Percentiles rank a stretch among this genome's conserved stretches.
Conservation (phyloP, 192 early-diverging fungal species). For the Coemansia sp. region DNA sequence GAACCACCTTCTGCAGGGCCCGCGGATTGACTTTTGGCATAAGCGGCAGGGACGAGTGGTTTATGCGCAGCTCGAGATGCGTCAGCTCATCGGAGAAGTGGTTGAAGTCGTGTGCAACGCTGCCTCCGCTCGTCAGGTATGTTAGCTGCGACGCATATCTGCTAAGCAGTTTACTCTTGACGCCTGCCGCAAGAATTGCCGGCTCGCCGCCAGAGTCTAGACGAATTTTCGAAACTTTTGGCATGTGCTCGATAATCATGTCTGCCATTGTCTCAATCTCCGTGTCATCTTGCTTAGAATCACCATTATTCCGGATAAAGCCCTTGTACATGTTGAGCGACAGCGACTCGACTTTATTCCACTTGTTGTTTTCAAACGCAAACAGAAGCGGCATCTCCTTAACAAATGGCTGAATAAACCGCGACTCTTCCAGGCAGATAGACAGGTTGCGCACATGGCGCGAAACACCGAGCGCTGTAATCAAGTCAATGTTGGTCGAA, state of each 20-base stretch:
- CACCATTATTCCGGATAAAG: not conserved
- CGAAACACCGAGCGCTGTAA: not conserved
- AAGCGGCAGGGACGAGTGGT: not conserved
- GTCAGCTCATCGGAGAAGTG: not conserved
- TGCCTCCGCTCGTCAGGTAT: not conserved
- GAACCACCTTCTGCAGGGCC: not conserved
- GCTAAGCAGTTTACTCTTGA: not conserved
- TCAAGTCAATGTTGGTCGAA: constrained; percentile 7
- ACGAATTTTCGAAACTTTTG: not conserved
- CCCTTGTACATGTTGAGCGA: not conserved
- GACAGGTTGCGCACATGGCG: not conserved
- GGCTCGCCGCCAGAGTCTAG: constrained; percentile 1
- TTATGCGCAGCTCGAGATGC: not conserved
- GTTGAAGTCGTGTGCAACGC: not conserved
- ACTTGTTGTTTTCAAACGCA: not conserved
- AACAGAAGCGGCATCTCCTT: not conserved
- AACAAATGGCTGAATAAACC: constrained; percentile 4
- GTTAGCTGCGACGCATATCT: not conserved
- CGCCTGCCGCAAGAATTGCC: not conserved
- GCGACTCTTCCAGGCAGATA: not conserved
- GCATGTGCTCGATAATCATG: not conserved
- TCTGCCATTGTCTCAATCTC: not conserved
- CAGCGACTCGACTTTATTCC: not conserved
- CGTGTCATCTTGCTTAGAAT: not conserved
- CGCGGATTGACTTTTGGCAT: not conserved